phyloP scores from a whole-genome alignment of 495 filamentous ascomycete species.

The Neurospora tetraspora region DNA sequence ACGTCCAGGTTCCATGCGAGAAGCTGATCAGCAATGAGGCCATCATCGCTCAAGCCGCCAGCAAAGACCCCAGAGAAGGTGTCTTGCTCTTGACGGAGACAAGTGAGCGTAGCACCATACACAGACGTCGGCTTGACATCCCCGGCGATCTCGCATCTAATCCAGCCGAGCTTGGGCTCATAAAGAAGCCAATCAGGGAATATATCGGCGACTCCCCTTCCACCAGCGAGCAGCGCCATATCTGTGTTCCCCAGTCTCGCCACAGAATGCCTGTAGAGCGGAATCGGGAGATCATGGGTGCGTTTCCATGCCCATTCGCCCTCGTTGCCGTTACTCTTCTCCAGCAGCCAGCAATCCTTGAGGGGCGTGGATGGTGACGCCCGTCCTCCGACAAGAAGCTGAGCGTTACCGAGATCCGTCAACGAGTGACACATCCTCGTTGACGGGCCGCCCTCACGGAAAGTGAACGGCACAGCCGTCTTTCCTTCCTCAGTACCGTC shows the following conservation, averaged over 20 bases:
- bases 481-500: neutral
- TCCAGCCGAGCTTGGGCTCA: constrained; percentile 39
- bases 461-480: constrained; percentile 8
- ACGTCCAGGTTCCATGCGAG: constrained; percentile 41
- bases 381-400: constrained; percentile 69
- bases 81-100: constrained; percentile 6
- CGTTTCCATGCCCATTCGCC: constrained; percentile 43
- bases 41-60: constrained; percentile 57
- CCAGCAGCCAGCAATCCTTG: constrained; percentile 62
- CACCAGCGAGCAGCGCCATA: constrained; percentile 22
- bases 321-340: constrained; percentile 21
- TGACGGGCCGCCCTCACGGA: constrained; percentile 28
- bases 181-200: constrained; percentile 58
- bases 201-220: constrained; percentile 17
- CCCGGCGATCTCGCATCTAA: constrained; percentile 24
- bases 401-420: constrained; percentile 41
- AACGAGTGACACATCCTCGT: constrained; percentile 71
- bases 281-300: constrained; percentile 49
- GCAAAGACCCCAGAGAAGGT: constrained; percentile 46
- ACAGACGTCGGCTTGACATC: constrained; percentile 34
- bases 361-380: constrained; percentile 58
- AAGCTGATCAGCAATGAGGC: constrained; percentile 43
- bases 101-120: constrained; percentile 47
- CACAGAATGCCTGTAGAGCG: constrained; percentile 66
- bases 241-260: constrained; percentile 45